Percentiles rank a stretch among this genome's conserved stretches.
phyloP scores from a whole-genome alignment of 352 stramenopile genomes.

The Phytophthora brassicae region DNA sequence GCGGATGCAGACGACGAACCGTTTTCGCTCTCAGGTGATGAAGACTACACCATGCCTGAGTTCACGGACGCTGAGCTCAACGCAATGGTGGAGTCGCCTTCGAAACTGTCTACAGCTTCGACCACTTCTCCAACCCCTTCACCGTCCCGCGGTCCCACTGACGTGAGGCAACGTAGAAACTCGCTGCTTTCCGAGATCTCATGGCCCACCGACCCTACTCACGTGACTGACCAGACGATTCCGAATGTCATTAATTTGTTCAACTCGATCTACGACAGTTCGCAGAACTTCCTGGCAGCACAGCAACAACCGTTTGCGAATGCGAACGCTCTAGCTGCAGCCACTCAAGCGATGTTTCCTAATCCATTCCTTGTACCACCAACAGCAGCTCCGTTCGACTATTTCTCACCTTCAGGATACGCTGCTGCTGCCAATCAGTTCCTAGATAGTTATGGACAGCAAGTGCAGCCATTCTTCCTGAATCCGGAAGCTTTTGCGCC shows the following conservation, averaged over 20 bases:
- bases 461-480: conserved; percentile 48
- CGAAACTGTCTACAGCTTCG: conserved; percentile 34
- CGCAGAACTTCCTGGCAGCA: conserved; percentile 20
- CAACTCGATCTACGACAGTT: conserved; percentile 58
- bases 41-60: conserved; percentile 38
- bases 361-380: no score
- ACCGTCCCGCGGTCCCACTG: conserved; percentile 6
- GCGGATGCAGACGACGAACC: conserved; percentile 18
- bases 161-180: conserved; percentile 13
- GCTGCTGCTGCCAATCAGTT: conserved; percentile 35
- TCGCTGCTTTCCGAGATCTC: background rate
- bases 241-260: conserved; percentile 70
- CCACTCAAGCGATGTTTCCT: conserved; percentile 33
- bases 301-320: conserved; percentile 23
- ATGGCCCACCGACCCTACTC: conserved; percentile 5
- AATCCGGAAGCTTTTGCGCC: conserved; percentile 45
- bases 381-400: conserved; percentile 37
- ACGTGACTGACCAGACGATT: conserved; percentile 44
- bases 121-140: conserved; percentile 21
- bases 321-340: no score
- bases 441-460: conserved; percentile 35
- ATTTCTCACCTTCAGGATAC: conserved; percentile 64
- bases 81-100: conserved; percentile 38
- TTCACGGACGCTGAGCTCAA: conserved; percentile 49
- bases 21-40: conserved; percentile 32